Percentiles rank a stretch among this genome's conserved stretches.
Evolutionary conservation across 495 filamentous ascomycete species (phyloP).

Genomic region (Penicillium paxilli): DNA sequence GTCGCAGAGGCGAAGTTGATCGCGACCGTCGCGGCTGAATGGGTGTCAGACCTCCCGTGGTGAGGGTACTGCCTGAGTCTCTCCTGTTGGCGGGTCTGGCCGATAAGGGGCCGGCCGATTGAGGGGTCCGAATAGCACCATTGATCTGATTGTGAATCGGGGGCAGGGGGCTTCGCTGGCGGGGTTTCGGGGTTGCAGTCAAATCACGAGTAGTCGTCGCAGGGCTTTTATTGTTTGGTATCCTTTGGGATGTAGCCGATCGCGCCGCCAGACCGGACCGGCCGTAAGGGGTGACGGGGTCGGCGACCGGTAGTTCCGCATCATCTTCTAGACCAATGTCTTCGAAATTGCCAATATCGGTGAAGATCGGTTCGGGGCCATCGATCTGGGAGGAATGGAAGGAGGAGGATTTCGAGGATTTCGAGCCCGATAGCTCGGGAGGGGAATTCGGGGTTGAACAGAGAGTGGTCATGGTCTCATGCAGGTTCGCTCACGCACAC

Average conservation of each 20-base stretch:
- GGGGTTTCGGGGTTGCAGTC: conserved; percentile 41
- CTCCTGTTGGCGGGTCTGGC: conserved; percentile 24
- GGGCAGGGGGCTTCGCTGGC: conserved; percentile 43
- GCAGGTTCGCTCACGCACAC: conserved; percentile 11
- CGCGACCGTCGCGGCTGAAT: conserved; percentile 37
- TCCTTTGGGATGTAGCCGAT: conserved; percentile 30
- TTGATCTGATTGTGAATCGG: conserved; percentile 31
- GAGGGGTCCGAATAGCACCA: conserved; percentile 22
- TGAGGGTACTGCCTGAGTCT: conserved; percentile 19
- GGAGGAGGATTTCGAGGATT: conserved; percentile 89
- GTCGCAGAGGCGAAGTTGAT: conserved; percentile 41
- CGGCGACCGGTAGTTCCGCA: conserved; percentile 27
- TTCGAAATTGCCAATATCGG: conserved; percentile 82
- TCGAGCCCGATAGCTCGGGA: conserved; percentile 80
- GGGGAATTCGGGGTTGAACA: conserved; percentile 68
- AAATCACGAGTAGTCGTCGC: conserved; percentile 41
- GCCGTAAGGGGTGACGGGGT: conserved; percentile 29
- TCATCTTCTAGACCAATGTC: conserved; percentile 88
- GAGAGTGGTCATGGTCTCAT: conserved; percentile 63
- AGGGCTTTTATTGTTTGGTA: conserved; percentile 34
- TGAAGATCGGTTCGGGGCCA: conserved; percentile 63
- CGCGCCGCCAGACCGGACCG: conserved; percentile 30
- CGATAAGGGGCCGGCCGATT: conserved; percentile 22
- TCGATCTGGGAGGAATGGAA: conserved; percentile 71
- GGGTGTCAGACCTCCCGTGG: conserved; percentile 26